Conservation (phyloP, 345 rosid species). For the Aurinia saxatilis region DNA sequence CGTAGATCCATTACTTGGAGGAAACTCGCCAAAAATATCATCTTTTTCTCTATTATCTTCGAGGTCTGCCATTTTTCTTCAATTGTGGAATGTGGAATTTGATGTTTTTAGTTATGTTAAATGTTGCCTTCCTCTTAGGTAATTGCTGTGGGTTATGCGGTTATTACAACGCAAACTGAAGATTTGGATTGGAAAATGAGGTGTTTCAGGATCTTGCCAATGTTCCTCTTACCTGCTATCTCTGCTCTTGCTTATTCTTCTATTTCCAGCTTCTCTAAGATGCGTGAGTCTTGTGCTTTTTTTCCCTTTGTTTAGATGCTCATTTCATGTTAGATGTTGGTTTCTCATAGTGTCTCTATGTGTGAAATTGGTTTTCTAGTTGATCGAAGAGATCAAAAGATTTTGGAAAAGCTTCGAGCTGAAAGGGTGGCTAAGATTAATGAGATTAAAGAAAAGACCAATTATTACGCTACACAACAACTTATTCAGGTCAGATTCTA, state of each 20-base stretch:
- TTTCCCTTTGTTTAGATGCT: not conserved
- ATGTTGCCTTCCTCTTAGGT: constrained; percentile 34
- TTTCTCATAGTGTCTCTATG: not conserved
- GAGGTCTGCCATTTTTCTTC: constrained; percentile 39
- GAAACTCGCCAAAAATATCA: constrained; percentile 49
- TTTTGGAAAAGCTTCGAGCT: constrained; percentile 71
- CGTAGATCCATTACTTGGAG: constrained; percentile 60
- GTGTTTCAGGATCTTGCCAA: constrained; percentile 54
- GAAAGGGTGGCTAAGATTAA: constrained; percentile 89
- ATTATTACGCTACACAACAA: constrained; percentile 85
- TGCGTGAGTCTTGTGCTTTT: constrained; percentile 44
- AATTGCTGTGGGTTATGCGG: constrained; percentile 63
- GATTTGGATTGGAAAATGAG: constrained; percentile 70
- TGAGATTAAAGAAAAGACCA: constrained; percentile 91
- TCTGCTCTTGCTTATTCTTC: constrained; percentile 49
- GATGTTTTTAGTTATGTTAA: not conserved
- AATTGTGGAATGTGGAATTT: not conserved
- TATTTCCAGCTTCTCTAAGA: constrained; percentile 44
- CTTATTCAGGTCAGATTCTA: constrained; percentile 67
- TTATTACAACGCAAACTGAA: constrained; percentile 48
- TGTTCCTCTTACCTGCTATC: constrained; percentile 63
- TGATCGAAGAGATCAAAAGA: constrained; percentile 77
- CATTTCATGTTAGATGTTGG: not conserved
- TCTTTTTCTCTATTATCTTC: constrained; percentile 52
- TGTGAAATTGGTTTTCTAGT: constrained; percentile 34